Base-by-base conservation (phyloP, 495 filamentous ascomycete species). In the Mytilinidion resinicola region DNA sequence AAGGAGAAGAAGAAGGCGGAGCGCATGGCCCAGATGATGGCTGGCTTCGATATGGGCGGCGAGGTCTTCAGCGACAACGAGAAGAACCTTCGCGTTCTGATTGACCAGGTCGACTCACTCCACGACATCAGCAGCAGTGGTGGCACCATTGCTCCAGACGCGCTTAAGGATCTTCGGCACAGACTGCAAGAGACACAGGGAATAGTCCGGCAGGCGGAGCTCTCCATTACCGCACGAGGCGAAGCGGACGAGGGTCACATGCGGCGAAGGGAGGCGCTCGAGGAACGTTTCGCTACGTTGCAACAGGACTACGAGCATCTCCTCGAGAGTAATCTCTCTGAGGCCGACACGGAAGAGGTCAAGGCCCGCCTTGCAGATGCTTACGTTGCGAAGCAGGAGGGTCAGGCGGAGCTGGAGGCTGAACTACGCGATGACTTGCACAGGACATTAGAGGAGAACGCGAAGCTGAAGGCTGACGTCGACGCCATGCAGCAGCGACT, bases 11-110 rank as follows among this genome's bases (percentile, higher is more conserved):
- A 90, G 78, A 98, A 97, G 78, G 89, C 89, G 6, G 93, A 97
- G 76, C 90, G 90, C 70, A 98, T 98, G 93, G 93, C 93, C 30
- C 89, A 96, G 81, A 98, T 98, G 93, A 96, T 98, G 92, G 92
- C 93, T 49, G 89, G 92, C 6, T 96, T 98, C 61, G 91, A 97
- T 67, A 81, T 96, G 35, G 90, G 88, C 38, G 86, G 84, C 19
- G 91, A 96, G 54, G 82, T 90, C 14, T 91, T 96, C 73, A 93
- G 88, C 42, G 87, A 90, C 37, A 96, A 96, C 66, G 93, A 96
- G 70, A 80, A 85, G 57, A 85, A 83, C 48, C 85, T 98, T 41
- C 82, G 88, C 66, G 80, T 85, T 53, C 83, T 89, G 55, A 91
- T 97, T 62, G 81, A 87, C 52, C 85, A 86, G 59, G 75, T 96